phyloP scores from a whole-genome alignment of 805 yeast genomes.

The Candida krabiensis region DNA sequence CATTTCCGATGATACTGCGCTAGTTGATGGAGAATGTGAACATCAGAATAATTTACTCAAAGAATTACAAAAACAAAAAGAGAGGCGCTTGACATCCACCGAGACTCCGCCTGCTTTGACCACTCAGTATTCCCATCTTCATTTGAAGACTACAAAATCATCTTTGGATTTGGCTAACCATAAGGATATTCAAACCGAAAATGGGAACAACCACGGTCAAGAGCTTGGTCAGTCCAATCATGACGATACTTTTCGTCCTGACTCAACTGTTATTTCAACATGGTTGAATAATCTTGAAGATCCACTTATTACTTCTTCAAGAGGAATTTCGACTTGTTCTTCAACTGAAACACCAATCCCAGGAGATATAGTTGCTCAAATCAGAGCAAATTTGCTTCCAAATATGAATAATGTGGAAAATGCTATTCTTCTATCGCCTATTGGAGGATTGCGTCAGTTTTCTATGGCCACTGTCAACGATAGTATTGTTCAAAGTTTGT shows the following conservation, averaged over 20 bases:
- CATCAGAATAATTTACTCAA: slow-evolving; percentile 6
- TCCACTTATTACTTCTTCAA: slow-evolving; percentile 24
- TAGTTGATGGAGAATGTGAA: slow-evolving; percentile 21
- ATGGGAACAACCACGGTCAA: not conserved
- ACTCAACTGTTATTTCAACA: slow-evolving; percentile 25
- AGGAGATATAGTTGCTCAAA: slow-evolving; percentile 19
- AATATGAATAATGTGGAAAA: slow-evolving; percentile 6
- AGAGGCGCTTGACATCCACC: slow-evolving; percentile 1
- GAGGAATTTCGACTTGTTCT: slow-evolving; percentile 19
- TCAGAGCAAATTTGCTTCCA: slow-evolving; percentile 7
- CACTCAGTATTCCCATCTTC: slow-evolving; percentile 3
- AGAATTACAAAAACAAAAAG: slow-evolving; percentile 3
- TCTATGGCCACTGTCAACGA: slow-evolving; percentile 31
- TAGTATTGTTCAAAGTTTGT: slow-evolving; percentile 19
- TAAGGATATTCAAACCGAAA: not conserved
- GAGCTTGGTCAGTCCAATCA: not conserved
- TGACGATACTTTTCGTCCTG: slow-evolving; percentile 27
- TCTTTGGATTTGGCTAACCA: slow-evolving; percentile 9
- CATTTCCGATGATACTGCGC: slow-evolving; percentile 33
- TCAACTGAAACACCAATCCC: slow-evolving; percentile 11
- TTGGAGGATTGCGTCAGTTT: slow-evolving; percentile 43
- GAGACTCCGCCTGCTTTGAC: not conserved
- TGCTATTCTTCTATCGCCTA: slow-evolving; percentile 37
- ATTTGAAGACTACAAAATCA: slow-evolving; percentile 16
- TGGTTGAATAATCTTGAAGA: slow-evolving; percentile 31